Evolutionary conservation across 225 moss, liverwort and hornwort genomes (phyloP), one percentile per base, ranked within the genome.

Genomic region (Marchantia polymorpha): DNA sequence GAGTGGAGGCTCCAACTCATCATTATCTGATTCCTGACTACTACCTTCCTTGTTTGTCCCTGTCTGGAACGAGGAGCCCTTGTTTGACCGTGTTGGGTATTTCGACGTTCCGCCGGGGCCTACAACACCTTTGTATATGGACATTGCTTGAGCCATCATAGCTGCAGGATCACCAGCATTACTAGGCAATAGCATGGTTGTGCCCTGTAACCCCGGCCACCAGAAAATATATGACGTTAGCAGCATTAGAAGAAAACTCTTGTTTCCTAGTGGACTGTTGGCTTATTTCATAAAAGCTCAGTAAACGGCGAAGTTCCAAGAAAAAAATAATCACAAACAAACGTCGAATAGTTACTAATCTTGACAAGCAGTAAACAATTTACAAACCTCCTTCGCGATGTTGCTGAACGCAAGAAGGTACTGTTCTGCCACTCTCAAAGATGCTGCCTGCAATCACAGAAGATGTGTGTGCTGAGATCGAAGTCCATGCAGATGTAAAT

Each of bases 71-170:
- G 81, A 58, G 55, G 84, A 61, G 17, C 77, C 76, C 47, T 63
- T 48, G 15, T 70, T 49, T 12, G 51, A 49, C 47, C 61, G 69
- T 26, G 81, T 81, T 51, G 75, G 79, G 31, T 64, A 56, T 25
- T 78, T 81, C 17, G 52, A 52, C 12, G 59, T 55, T 78, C 83
- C 83, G 69, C 80, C 67, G 7, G 86, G 86, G 15, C 94, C 96
- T 31, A 92, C 92, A 70, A 99, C 91, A 66, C 97, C 97, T 83
- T 95, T 99, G 86, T 99, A 99, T 26, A 99, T 95, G 53, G 97
- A 95, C 80, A 99, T 84, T 23, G 97, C 97, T 89, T 99, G 97
- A 51, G 97, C 97, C 90, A 99, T 93, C 95, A 99, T 95, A 0
- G 93, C 82, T 64, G 97, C 97, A 60, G 97, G 97, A 78, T 99